A percentile compares a stretch with the other conserved stretches of the same genome.
Conservation (phyloP, 768 basidiomycete species). For the Termitomyces sp. region DNA sequence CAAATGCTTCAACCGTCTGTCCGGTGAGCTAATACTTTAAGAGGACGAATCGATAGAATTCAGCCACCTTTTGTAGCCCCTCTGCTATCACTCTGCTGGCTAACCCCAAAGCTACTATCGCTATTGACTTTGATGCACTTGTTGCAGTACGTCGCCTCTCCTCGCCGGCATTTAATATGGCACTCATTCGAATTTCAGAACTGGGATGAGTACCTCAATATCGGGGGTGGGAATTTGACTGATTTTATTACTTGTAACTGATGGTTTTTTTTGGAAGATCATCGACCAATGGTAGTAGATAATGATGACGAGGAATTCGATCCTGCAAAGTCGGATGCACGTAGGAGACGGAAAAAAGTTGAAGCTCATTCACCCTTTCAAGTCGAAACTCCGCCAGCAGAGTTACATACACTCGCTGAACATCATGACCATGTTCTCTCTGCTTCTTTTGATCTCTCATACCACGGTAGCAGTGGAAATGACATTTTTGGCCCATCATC, state of each 20-base stretch:
- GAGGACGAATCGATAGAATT: not conserved
- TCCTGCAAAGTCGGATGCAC: conserved; percentile 25
- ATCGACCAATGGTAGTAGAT: conserved; percentile 19
- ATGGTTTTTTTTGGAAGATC: conserved; percentile 1
- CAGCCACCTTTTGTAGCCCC: conserved; percentile 27
- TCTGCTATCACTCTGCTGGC: conserved; percentile 48
- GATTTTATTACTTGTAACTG: not conserved
- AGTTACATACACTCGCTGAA: conserved; percentile 65
- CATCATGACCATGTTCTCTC: conserved; percentile 65
- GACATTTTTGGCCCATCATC: conserved; percentile 42
- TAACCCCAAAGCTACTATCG: conserved; percentile 45
- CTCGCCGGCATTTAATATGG: not conserved
- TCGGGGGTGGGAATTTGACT: conserved; percentile 29
- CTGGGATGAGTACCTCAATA: conserved; percentile 60
- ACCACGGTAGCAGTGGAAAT: conserved; percentile 30
- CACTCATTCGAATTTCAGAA: conserved; percentile 30
- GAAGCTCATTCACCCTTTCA: conserved; percentile 19
- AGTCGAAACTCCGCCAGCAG: conserved; percentile 45
- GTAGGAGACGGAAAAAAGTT: conserved; percentile 14
- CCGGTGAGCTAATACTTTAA: conserved; percentile 39
- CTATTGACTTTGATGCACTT: conserved; percentile 63
- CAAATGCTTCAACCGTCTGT: conserved; percentile 70
- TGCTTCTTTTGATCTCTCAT: conserved; percentile 62
- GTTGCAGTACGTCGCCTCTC: conserved; percentile 43
- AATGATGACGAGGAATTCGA: conserved; percentile 50